A percentile compares a stretch with the other conserved stretches of the same genome.
phyloP scores from a whole-genome alignment of 768 basidiomycete species.

The Pulveroboletus sp. region DNA sequence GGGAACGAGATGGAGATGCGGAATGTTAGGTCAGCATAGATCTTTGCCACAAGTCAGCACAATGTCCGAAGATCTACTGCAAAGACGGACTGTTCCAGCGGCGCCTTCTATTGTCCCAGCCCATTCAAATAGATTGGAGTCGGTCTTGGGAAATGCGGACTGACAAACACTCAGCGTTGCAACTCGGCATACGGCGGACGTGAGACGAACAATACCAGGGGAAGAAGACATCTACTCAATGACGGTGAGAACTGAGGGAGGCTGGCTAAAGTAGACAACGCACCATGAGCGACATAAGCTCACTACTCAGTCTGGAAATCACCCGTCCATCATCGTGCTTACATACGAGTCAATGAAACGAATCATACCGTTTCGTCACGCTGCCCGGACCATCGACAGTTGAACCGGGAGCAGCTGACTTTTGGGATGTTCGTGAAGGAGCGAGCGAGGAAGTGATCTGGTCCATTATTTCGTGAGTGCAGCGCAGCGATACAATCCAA shows the following conservation, averaged over 20 bases:
- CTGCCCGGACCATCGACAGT: constrained; percentile 62
- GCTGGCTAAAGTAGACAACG: constrained; percentile 26
- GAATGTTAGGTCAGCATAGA: constrained; percentile 76
- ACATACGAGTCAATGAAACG: not conserved
- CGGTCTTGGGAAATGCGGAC: constrained; percentile 88
- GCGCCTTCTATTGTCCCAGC: constrained; percentile 84
- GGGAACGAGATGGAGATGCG: constrained; percentile 84
- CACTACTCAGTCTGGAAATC: constrained; percentile 59
- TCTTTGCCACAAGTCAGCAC: constrained; percentile 35
- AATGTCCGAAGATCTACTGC: not conserved
- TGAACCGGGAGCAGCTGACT: constrained; percentile 50
- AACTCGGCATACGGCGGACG: not conserved
- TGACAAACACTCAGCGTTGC: constrained; percentile 25
- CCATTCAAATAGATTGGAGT: constrained; percentile 88
- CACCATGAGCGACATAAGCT: constrained; percentile 89
- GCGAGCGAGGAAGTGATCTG: constrained; percentile 62
- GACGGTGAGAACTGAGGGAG: constrained; percentile 3
- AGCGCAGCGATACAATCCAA: constrained; percentile 12
- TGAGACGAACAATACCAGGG: constrained; percentile 70
- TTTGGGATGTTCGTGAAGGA: constrained; percentile 52
- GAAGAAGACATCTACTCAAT: constrained; percentile 72
- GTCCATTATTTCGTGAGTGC: constrained; percentile 50
- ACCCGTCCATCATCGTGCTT: constrained; percentile 4
- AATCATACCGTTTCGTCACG: constrained; percentile 74
- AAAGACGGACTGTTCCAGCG: constrained; percentile 48